These are phyloP conservation scores for Psilocybe tampanensis DNA, from an alignment of 768 basidiomycete species.

Conservation along the genomic window DNA sequence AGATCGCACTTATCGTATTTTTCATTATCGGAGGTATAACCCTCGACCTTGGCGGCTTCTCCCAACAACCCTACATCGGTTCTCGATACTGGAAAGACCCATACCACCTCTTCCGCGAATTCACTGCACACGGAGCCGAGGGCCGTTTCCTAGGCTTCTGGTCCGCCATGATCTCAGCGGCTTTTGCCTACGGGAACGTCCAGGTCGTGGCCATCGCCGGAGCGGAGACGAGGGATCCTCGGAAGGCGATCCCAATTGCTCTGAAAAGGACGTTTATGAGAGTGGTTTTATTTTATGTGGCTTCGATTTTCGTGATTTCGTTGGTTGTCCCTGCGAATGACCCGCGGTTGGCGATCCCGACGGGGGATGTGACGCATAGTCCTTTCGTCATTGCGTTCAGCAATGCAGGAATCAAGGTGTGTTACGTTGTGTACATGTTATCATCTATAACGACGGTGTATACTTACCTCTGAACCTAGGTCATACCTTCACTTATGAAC, in stretches of 20 bases:
- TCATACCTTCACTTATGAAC: conserved; percentile 46
- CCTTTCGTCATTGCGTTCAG: conserved; percentile 77
- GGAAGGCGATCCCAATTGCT: conserved; percentile 66
- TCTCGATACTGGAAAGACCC: conserved; percentile 48
- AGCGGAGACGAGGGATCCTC: conserved; percentile 66
- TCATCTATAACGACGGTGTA: too few relatives aligned
- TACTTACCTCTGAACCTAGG: too few relatives aligned
- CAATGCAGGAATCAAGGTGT: conserved; percentile 57
- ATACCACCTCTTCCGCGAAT: conserved; percentile 29
- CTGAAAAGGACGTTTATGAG: conserved; percentile 55
- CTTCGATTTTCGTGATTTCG: conserved; percentile 63
- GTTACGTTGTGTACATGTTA: too few relatives aligned
- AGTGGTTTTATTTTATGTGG: conserved; percentile 44
- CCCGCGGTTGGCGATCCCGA: conserved; percentile 25
- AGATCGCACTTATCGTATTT: conserved; percentile 43
- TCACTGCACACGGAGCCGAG: conserved; percentile 30
- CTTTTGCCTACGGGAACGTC: conserved; percentile 69
- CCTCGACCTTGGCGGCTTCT: conserved; percentile 53
- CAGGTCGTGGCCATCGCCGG: conserved; percentile 46
- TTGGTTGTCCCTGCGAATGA: conserved; percentile 70
- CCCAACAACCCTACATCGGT: conserved; percentile 44
- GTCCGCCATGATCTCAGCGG: conserved; percentile 40
- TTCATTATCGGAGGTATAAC: conserved; percentile 38
- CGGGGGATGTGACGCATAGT: conserved; percentile 51
- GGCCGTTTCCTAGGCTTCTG: conserved; percentile 56